Conservation (phyloP, 2,329 filamentous ascomycete species). For the Colletotrichum sp. region DNA sequence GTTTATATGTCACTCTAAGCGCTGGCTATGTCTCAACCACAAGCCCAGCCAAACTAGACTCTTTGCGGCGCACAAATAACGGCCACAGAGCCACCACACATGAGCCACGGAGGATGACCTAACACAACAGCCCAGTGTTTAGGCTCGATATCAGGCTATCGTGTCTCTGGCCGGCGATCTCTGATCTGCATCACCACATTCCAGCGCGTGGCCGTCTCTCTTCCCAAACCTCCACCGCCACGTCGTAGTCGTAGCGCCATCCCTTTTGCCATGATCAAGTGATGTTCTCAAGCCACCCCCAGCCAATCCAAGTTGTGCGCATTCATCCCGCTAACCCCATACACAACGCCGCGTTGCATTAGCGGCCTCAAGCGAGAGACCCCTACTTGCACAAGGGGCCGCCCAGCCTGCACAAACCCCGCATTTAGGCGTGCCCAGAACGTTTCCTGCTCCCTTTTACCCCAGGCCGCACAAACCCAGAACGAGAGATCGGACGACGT, state of each 20-base stretch:
- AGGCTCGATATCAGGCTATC: not conserved
- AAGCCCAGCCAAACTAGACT: not conserved
- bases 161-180: not conserved
- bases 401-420: constrained; percentile 6
- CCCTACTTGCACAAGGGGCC: constrained; percentile 1
- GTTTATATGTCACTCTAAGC: not conserved
- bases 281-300: not conserved
- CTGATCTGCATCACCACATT: not conserved
- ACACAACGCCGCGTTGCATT: not conserved
- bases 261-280: not conserved
- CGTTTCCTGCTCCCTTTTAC: not conserved
- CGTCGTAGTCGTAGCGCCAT: not conserved
- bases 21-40: not conserved
- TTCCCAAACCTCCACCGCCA: not conserved
- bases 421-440: constrained; percentile 15
- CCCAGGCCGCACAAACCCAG: not conserved
- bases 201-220: not conserved
- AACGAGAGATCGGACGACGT: constrained; percentile 12
- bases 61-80: not conserved
- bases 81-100: not conserved
- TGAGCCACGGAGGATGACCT: not conserved
- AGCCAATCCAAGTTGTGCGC: not conserved
- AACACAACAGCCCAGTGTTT: not conserved
- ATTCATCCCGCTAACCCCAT: not conserved
- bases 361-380: not conserved